These are phyloP conservation scores for Leptographium procerum DNA, from an alignment of 2,329 filamentous ascomycete species.

Conservation along the genomic window DNA sequence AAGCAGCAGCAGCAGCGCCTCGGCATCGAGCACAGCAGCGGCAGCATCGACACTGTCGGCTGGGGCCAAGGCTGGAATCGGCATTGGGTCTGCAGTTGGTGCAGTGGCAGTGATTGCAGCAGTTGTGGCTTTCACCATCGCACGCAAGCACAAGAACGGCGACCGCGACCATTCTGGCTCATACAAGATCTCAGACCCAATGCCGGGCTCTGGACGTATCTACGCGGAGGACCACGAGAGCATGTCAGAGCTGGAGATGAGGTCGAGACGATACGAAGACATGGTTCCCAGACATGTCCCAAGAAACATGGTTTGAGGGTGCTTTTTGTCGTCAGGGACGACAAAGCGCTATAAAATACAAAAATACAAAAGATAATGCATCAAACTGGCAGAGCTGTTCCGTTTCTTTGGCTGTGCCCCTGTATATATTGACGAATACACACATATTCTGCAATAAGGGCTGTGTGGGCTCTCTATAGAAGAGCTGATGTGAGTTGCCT, in stretches of 20 bases:
- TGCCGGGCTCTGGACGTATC: slow-evolving; percentile 32
- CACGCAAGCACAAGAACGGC: slow-evolving; percentile 9
- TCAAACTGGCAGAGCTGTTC: background rate
- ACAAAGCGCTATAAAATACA: background rate
- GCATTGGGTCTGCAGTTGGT: slow-evolving; percentile 11
- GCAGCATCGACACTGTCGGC: slow-evolving; percentile 4
- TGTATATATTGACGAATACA: background rate
- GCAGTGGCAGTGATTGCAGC: slow-evolving; percentile 10
- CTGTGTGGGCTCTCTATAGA: background rate
- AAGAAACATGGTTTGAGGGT: slow-evolving; percentile 21
- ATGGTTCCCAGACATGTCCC: slow-evolving; percentile 42
- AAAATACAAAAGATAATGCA: slow-evolving; percentile 1
- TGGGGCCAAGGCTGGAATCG: slow-evolving; percentile 14
- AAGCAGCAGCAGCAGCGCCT: background rate
- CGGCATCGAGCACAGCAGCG: background rate
- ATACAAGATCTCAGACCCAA: slow-evolving; percentile 38
- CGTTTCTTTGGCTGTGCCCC: background rate
- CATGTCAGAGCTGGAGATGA: slow-evolving; percentile 35
- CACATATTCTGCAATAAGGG: background rate
- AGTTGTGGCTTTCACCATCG: slow-evolving; percentile 3
- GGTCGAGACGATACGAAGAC: slow-evolving; percentile 44
- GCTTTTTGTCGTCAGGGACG: background rate
- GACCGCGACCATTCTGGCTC: background rate
- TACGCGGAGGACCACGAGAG: slow-evolving; percentile 28
- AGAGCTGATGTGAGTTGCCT: background rate